phyloP scores from a whole-genome alignment of 1,284 basidiomycete genomes.

The Lignosus rhinocerotis region DNA sequence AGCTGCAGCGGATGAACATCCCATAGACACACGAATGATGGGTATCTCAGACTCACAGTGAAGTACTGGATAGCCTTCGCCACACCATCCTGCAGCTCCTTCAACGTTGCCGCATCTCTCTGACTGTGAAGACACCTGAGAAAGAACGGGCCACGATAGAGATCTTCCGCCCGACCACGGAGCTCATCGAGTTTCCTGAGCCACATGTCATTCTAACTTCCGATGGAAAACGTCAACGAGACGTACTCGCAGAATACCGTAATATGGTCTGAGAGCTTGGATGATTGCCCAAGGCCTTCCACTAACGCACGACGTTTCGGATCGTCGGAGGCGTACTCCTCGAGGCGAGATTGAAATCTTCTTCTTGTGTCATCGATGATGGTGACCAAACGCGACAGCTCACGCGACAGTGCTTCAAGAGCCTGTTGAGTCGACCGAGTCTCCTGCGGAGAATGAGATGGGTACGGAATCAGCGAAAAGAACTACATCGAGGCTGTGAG shows the following conservation, averaged over 20 bases:
- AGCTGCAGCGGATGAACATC: neutral
- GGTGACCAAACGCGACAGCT: neutral
- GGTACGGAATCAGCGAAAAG: neutral
- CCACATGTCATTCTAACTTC: neutral
- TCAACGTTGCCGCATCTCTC: neutral
- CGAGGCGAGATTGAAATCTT: neutral
- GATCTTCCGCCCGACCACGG: neutral
- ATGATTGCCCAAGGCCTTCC: neutral
- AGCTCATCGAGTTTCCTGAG: neutral
- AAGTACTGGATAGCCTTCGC: neutral
- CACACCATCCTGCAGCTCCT: neutral
- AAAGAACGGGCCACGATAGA: neutral
- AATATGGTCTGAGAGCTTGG: neutral
- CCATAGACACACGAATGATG: neutral
- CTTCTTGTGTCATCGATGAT: neutral
- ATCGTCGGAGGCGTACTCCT: neutral
- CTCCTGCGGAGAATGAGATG: neutral
- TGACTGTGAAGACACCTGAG: neutral
- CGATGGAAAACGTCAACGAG: neutral
- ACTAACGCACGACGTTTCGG: neutral
- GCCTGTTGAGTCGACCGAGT: neutral
- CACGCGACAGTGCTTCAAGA: neutral
- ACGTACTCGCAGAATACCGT: neutral
- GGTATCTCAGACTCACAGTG: neutral
- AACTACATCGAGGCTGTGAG: neutral